Conservation (phyloP, 257 asterid species). For the Gentiana straminea region DNA sequence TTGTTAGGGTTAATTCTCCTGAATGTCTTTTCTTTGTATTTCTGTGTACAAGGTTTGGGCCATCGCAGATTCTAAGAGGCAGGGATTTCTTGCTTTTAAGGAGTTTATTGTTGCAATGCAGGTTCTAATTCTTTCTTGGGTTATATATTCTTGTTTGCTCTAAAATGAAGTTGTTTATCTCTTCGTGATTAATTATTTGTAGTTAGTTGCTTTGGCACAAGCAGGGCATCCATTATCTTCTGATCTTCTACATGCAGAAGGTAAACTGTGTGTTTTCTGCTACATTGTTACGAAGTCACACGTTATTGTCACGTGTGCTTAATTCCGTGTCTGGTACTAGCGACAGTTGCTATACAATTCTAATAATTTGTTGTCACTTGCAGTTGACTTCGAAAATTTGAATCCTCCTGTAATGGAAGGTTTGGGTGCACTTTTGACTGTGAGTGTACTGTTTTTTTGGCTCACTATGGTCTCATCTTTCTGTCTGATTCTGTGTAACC, state of each 20-base stretch:
- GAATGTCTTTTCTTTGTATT: neutral
- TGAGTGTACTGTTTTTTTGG: conserved; percentile 27
- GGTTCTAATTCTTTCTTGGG: conserved; percentile 30
- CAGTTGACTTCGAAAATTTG: conserved; percentile 78
- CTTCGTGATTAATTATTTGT: conserved; percentile 13
- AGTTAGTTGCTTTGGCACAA: conserved; percentile 84
- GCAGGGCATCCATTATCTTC: conserved; percentile 54
- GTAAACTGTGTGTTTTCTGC: conserved; percentile 23
- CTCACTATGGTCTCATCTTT: conserved; percentile 7
- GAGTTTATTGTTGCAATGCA: conserved; percentile 85
- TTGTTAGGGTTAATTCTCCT: no score
- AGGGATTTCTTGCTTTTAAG: conserved; percentile 86
- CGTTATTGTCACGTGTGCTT: neutral
- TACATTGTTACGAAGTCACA: neutral
- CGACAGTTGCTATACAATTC: conserved; percentile 8
- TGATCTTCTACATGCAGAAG: conserved; percentile 47
- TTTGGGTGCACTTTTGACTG: conserved; percentile 62
- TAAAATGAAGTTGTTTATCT: conserved; percentile 17
- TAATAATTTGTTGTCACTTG: conserved; percentile 12
- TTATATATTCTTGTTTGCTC: conserved; percentile 7
- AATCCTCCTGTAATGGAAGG: conserved; percentile 82
- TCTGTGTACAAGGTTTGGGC: conserved; percentile 68
- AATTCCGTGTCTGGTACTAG: neutral
- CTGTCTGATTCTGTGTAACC: neutral
- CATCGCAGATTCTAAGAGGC: conserved; percentile 85